Evolutionary conservation across 2,329 filamentous ascomycete species (phyloP).

Genomic region (Thielaviopsis euricoi): DNA sequence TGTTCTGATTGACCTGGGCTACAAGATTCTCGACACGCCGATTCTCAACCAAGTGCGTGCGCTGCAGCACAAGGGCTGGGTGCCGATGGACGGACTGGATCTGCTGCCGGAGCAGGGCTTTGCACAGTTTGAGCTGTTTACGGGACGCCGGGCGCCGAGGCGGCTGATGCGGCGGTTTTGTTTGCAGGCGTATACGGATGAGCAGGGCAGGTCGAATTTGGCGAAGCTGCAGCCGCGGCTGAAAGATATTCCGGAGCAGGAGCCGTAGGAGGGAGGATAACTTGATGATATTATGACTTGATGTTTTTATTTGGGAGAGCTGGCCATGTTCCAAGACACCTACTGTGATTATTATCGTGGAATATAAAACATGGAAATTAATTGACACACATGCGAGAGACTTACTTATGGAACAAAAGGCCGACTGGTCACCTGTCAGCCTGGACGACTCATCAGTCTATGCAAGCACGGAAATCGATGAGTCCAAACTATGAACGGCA

Average conservation of each 20-base stretch:
- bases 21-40: slow-evolving; percentile 57
- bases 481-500: no score
- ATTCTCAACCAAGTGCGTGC: slow-evolving; percentile 50
- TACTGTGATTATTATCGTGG: background rate
- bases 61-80: slow-evolving; percentile 47
- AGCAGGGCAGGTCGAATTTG: slow-evolving; percentile 24
- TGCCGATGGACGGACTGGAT: slow-evolving; percentile 60
- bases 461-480: no score
- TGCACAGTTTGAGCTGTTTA: slow-evolving; percentile 70
- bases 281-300: background rate
- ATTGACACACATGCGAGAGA: no score
- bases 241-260: slow-evolving; percentile 24
- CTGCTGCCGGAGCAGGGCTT: slow-evolving; percentile 64
- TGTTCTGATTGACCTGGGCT: slow-evolving; percentile 58
- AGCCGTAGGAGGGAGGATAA: slow-evolving; percentile 17
- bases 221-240: slow-evolving; percentile 25
- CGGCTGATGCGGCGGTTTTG: slow-evolving; percentile 54
- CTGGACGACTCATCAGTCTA: no score
- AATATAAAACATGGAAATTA: background rate
- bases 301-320: background rate
- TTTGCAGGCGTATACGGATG: slow-evolving; percentile 27
- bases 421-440: no score
- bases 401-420: no score
- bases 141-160: slow-evolving; percentile 36
- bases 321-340: background rate